Conservation (phyloP, 2,329 filamentous ascomycete species). For the Fusarium cicatricum region DNA sequence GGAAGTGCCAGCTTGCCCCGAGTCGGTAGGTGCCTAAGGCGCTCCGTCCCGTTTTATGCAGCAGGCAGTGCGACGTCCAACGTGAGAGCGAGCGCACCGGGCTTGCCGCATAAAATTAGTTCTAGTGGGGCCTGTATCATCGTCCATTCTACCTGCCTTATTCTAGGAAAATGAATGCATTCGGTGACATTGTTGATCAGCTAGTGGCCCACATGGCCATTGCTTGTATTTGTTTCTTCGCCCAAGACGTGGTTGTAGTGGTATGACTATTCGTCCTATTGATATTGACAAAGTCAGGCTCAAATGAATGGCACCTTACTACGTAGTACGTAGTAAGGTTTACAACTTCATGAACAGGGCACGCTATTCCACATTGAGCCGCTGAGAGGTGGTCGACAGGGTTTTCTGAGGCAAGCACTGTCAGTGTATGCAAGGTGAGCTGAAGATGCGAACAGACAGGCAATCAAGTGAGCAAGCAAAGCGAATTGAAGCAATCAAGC, state of each 20-base stretch:
- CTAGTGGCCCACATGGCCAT: constrained; percentile 22
- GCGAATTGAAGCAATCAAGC: constrained; percentile 12
- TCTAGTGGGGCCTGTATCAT: constrained; percentile 23
- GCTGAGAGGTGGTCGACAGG: constrained; percentile 4
- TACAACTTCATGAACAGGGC: background rate
- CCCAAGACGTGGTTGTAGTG: constrained; percentile 14
- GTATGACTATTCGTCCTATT: constrained; percentile 10
- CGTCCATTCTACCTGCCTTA: constrained; percentile 15
- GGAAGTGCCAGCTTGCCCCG: constrained; percentile 17
- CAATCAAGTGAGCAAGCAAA: constrained; percentile 7
- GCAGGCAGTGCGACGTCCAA: constrained; percentile 17
- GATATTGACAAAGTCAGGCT: constrained; percentile 21
- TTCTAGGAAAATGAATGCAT: constrained; percentile 11
- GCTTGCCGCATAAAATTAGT: constrained; percentile 44
- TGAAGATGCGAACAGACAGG: constrained; percentile 15
- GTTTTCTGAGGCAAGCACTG: background rate
- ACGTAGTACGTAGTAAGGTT: background rate
- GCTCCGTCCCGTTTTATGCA: constrained; percentile 37
- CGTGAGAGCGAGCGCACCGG: constrained; percentile 28
- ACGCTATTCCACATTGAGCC: background rate
- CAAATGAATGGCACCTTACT: background rate
- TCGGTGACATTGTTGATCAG: constrained; percentile 20
- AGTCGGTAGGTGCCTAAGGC: constrained; percentile 38
- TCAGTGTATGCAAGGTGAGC: constrained; percentile 16
- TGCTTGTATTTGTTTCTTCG: constrained; percentile 10